Evolutionary conservation across 176 grass and related monocot genomes (phyloP).

Genomic region (Lolium multiflorum): DNA sequence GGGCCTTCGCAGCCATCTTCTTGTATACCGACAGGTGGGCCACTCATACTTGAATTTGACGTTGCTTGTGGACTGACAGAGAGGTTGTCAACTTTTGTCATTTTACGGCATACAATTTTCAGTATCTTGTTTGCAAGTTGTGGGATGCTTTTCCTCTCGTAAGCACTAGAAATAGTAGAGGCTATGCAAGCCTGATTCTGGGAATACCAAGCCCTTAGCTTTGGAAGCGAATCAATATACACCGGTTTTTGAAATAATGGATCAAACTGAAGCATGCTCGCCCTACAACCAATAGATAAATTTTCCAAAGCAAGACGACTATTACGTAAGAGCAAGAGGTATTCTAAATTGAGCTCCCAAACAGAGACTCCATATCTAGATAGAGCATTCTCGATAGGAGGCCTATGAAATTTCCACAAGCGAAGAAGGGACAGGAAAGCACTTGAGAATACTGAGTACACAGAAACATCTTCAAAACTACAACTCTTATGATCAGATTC

Average conservation of each 20-base stretch:
- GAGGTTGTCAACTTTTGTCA: slow-evolving; percentile 38
- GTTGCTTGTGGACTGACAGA: slow-evolving; percentile 45
- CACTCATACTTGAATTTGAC: slow-evolving; percentile 49
- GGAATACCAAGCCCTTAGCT: slow-evolving; percentile 66
- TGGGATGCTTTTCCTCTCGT: slow-evolving; percentile 50
- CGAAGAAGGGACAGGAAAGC: slow-evolving; percentile 68
- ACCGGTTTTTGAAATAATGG: slow-evolving; percentile 50
- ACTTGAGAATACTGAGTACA: slow-evolving; percentile 78
- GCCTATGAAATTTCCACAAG: slow-evolving; percentile 72
- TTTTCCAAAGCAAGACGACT: slow-evolving; percentile 50
- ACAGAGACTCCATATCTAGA: slow-evolving; percentile 43
- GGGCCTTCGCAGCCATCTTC: slow-evolving; percentile 53
- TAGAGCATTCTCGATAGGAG: slow-evolving; percentile 51
- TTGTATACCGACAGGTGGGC: slow-evolving; percentile 42
- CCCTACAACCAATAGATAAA: slow-evolving; percentile 31
- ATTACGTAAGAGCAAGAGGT: slow-evolving; percentile 64
- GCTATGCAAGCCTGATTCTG: slow-evolving; percentile 79
- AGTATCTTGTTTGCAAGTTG: slow-evolving; percentile 68
- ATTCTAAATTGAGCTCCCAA: slow-evolving; percentile 60
- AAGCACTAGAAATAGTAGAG: slow-evolving; percentile 59
- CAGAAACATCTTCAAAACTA: slow-evolving; percentile 53
- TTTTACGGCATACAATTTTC: slow-evolving; percentile 60
- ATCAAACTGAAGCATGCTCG: slow-evolving; percentile 31
- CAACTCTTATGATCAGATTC: slow-evolving; percentile 50
- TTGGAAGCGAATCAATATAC: slow-evolving; percentile 72